Evolutionary conservation across 352 stramenopile species (phyloP).

Genomic region (Pythium dissotocum): DNA sequence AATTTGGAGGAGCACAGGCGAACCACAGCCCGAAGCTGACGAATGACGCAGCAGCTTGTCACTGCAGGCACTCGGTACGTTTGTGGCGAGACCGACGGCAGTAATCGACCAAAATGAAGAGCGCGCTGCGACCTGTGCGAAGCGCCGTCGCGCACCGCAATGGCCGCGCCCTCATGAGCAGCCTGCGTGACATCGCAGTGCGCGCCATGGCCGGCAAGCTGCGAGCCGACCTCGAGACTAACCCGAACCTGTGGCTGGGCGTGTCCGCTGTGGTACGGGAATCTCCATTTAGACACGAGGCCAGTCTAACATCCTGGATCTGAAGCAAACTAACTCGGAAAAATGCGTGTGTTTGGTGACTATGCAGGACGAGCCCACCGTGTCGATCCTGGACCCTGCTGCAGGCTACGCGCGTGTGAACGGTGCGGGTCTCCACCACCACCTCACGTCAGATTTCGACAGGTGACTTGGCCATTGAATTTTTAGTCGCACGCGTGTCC

Average conservation of each 20-base stretch:
- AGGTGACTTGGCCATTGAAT: slow-evolving; percentile 21
- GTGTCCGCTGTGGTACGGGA: slow-evolving; percentile 67
- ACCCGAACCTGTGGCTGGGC: slow-evolving; percentile 83
- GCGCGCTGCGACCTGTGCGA: slow-evolving; percentile 28
- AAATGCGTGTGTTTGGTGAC: too few species aligned
- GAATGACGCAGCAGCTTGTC: slow-evolving; percentile 22
- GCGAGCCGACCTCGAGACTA: slow-evolving; percentile 69
- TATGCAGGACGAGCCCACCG: slow-evolving; percentile 83
- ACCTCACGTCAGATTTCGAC: slow-evolving; percentile 48
- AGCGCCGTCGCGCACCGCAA: slow-evolving; percentile 18
- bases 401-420: slow-evolving; percentile 54
- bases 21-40: slow-evolving; percentile 16
- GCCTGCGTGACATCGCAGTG: slow-evolving; percentile 61
- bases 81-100: background rate
- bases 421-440: slow-evolving; percentile 32
- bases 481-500: slow-evolving; percentile 8
- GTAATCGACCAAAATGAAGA: slow-evolving; percentile 33
- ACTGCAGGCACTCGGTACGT: background rate
- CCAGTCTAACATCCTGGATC: background rate
- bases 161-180: slow-evolving; percentile 42
- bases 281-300: slow-evolving; percentile 1
- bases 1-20: slow-evolving; percentile 5
- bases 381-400: slow-evolving; percentile 80
- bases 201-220: slow-evolving; percentile 62
- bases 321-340: background rate